These are phyloP conservation scores for Zhuliangozyma blackwelliae DNA, from an alignment of 1,139 yeast genomes.

Conservation along the genomic window DNA sequence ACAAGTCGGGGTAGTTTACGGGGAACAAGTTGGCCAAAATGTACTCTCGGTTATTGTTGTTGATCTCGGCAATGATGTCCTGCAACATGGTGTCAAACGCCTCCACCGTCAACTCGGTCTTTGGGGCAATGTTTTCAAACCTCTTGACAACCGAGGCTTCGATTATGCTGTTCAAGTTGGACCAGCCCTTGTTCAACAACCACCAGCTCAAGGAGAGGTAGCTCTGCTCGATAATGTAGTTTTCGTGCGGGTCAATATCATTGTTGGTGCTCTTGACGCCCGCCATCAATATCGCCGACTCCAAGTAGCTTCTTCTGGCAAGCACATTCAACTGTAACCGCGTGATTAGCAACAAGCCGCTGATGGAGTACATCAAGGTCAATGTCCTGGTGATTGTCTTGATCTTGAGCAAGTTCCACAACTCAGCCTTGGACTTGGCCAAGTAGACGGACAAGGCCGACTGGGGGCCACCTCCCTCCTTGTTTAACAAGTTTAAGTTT, in stretches of 20 bases:
- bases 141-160: constrained; percentile 55
- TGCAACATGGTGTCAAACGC: constrained; percentile 43
- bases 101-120: constrained; percentile 60
- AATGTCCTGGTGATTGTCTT: constrained; percentile 72
- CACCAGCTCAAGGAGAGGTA: constrained; percentile 92
- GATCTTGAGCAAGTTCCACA: constrained; percentile 81
- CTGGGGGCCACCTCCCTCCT: constrained; percentile 16
- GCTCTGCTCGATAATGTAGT: constrained; percentile 68
- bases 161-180: constrained; percentile 49
- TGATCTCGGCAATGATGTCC: constrained; percentile 28
- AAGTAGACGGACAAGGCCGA: constrained; percentile 27
- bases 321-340: constrained; percentile 83
- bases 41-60: constrained; percentile 36
- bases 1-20: constrained; percentile 34
- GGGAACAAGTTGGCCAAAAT: constrained; percentile 46
- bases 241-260: constrained; percentile 24
- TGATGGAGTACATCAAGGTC: constrained; percentile 64
- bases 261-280: constrained; percentile 23
- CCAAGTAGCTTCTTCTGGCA: constrained; percentile 81
- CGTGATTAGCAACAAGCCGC: constrained; percentile 70
- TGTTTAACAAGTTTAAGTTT: constrained; percentile 32
- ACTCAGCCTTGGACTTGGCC: constrained; percentile 60
- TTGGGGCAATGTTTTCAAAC: constrained; percentile 64
- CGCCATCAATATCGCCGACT: constrained; percentile 71
- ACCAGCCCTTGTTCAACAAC: constrained; percentile 86